Evolutionary conservation across 2,329 filamentous ascomycete species (phyloP).

Genomic region (Harringtonia lauricola): DNA sequence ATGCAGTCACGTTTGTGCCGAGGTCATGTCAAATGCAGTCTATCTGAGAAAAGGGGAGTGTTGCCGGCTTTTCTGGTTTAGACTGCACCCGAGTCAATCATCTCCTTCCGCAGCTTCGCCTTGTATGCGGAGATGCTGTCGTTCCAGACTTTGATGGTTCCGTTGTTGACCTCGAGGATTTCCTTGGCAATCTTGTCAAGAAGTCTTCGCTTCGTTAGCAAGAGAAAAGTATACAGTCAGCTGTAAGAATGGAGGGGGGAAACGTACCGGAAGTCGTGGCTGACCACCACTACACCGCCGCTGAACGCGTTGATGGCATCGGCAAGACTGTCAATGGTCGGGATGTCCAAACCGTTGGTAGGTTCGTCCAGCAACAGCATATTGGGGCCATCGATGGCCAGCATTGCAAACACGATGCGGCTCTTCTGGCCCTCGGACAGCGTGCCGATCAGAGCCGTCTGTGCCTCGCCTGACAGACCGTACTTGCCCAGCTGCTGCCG

Average conservation of each 20-base stretch:
- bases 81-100: conserved; percentile 79
- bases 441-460: conserved; percentile 96
- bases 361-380: conserved; percentile 98
- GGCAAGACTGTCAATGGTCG: conserved; percentile 93
- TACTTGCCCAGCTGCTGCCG: conserved; percentile 93
- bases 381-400: conserved; percentile 93
- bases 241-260: neutral
- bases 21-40: neutral
- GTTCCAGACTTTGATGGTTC: conserved; percentile 82
- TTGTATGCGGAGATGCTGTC: conserved; percentile 92
- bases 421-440: conserved; percentile 96
- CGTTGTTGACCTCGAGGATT: conserved; percentile 98
- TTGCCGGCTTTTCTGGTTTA: conserved; percentile 32
- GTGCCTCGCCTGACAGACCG: conserved; percentile 82
- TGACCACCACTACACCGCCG: conserved; percentile 94
- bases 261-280: conserved; percentile 92
- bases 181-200: conserved; percentile 99
- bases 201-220: conserved; percentile 43
- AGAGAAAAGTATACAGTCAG: neutral
- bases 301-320: conserved; percentile 95
- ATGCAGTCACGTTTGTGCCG: no score
- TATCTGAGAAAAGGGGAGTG: neutral
- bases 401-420: conserved; percentile 92
- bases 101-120: conserved; percentile 98
- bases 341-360: conserved; percentile 98